Conservation (phyloP, 495 filamentous ascomycete species). For the Talaromyces ruber region DNA sequence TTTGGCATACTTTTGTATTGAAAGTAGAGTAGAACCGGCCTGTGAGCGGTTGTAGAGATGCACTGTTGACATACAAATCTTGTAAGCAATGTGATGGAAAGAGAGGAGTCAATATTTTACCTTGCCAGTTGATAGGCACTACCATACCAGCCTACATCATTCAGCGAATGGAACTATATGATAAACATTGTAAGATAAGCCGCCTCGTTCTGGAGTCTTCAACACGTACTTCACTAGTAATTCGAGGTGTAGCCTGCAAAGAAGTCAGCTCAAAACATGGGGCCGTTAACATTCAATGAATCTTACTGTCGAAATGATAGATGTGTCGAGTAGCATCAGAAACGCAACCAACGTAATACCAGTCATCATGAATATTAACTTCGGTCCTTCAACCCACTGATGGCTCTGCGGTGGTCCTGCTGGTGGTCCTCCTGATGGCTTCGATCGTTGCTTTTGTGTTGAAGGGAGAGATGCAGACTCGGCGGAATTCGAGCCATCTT, state of each 20-base stretch:
- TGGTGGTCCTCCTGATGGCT: not conserved
- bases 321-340: slow-evolving; percentile 40
- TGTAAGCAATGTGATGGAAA: slow-evolving; percentile 13
- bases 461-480: not conserved
- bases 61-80: slow-evolving; percentile 23
- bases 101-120: not conserved
- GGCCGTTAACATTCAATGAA: not conserved
- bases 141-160: slow-evolving; percentile 31
- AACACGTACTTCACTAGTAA: not conserved
- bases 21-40: slow-evolving; percentile 49
- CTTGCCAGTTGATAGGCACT: slow-evolving; percentile 22
- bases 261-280: not conserved
- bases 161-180: slow-evolving; percentile 17
- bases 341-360: slow-evolving; percentile 25
- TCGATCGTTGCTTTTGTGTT: not conserved
- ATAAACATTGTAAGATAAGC: not conserved
- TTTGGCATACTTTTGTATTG: slow-evolving; percentile 16
- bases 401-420: not conserved
- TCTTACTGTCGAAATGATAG: slow-evolving; percentile 41
- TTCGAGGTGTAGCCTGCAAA: not conserved
- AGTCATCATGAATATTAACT: slow-evolving; percentile 14
- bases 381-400: slow-evolving; percentile 15
- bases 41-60: slow-evolving; percentile 33
- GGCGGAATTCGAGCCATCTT: not conserved
- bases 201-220: too few species aligned